These are phyloP conservation scores for Aspergillus fumigatus DNA, from an alignment of 2,329 filamentous ascomycete genomes.

Conservation along the genomic window DNA sequence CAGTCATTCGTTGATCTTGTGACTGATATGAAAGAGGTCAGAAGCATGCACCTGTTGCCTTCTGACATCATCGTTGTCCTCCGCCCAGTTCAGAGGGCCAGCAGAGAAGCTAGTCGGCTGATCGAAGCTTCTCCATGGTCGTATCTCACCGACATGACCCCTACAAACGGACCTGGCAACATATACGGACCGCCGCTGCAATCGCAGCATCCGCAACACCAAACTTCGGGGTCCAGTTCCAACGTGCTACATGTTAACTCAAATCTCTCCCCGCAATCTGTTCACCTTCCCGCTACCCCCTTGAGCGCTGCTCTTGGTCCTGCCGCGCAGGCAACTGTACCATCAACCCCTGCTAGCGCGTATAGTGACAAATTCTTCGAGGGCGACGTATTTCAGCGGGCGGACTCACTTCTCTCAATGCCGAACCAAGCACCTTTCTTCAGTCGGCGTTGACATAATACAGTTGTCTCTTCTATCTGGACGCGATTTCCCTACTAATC, in stretches of 20 bases:
- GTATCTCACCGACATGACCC: slow-evolving; percentile 46
- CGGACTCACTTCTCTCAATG: slow-evolving; percentile 45
- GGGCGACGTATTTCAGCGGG: slow-evolving; percentile 47
- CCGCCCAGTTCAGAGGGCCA: slow-evolving; percentile 73
- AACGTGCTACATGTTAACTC: slow-evolving; percentile 22
- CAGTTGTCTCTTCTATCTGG: not conserved
- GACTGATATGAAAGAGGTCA: slow-evolving; percentile 44
- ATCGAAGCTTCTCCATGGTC: slow-evolving; percentile 65
- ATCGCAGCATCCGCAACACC: slow-evolving; percentile 27
- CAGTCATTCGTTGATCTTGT: slow-evolving; percentile 46
- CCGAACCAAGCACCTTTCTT: slow-evolving; percentile 40
- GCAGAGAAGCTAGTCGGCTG: slow-evolving; percentile 72
- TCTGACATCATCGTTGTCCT: slow-evolving; percentile 69
- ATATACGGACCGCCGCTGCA: slow-evolving; percentile 36
- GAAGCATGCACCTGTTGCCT: slow-evolving; percentile 47
- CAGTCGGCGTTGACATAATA: slow-evolving; percentile 30
- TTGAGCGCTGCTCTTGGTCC: slow-evolving; percentile 84
- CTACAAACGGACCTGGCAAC: slow-evolving; percentile 25
- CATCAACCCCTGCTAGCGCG: slow-evolving; percentile 52
- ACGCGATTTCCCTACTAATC: not conserved
- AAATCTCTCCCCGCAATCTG: slow-evolving; percentile 45
- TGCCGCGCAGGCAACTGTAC: slow-evolving; percentile 83
- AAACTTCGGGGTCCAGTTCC: slow-evolving; percentile 25
- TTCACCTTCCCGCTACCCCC: slow-evolving; percentile 74
- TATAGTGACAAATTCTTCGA: slow-evolving; percentile 47